These are phyloP conservation scores for Malania oleifera DNA, from an alignment of 164 flowering plant genomes.

Conservation along the genomic window DNA sequence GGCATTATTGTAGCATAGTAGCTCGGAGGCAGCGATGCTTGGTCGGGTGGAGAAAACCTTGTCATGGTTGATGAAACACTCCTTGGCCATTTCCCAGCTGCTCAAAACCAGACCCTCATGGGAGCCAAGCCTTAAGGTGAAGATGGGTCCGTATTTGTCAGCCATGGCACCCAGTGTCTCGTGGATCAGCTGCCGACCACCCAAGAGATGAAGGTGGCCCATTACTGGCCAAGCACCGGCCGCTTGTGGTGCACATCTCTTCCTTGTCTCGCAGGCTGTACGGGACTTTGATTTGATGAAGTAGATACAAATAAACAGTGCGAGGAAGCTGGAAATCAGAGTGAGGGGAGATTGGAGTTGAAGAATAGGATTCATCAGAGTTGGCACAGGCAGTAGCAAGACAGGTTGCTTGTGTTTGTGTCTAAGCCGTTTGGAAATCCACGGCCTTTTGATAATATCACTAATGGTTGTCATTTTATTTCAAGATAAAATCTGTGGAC, in stretches of 20 bases:
- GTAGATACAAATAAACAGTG: neutral
- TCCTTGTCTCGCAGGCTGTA: neutral
- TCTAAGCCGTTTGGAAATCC: neutral
- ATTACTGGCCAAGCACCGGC: slow-evolving; percentile 20
- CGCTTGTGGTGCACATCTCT: neutral
- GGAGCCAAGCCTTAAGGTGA: slow-evolving; percentile 7
- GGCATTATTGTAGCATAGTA: slow-evolving; percentile 12
- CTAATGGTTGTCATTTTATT: neutral
- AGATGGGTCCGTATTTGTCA: slow-evolving; percentile 17
- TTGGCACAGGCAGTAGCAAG: neutral
- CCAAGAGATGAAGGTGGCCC: slow-evolving; percentile 17
- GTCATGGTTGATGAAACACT: slow-evolving; percentile 13
- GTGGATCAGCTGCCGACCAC: slow-evolving; percentile 5
- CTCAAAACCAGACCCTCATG: slow-evolving; percentile 9
- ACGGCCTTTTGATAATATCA: neutral
- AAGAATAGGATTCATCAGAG: neutral
- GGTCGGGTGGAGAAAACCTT: slow-evolving; percentile 8
- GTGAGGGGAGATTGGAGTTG: neutral
- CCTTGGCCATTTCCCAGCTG: slow-evolving; percentile 7
- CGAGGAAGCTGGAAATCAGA: neutral
- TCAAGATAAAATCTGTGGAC: neutral
- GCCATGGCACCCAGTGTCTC: slow-evolving; percentile 12
- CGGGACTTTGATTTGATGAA: neutral
- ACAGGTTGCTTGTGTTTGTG: neutral
- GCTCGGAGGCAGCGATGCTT: neutral